A percentile compares a stretch with the other conserved stretches of the same genome.
Evolutionary conservation across 148 eudicot genomes (phyloP).

Genomic region (Nyssa sinensis): DNA sequence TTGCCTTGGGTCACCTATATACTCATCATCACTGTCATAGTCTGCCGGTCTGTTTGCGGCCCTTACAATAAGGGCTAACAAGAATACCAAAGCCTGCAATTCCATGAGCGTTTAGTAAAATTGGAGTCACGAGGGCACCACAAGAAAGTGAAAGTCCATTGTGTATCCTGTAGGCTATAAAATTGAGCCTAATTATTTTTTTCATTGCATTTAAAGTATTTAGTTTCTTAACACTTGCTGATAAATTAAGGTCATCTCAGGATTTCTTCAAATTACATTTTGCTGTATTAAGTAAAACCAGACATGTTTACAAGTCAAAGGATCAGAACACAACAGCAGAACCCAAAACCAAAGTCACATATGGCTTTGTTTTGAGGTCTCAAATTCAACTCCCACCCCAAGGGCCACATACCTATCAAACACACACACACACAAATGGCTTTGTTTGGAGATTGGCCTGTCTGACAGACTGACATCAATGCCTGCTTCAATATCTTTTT

Average conservation of each 20-base stretch:
- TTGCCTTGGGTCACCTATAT: conserved; percentile 71
- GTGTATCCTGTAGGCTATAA: background rate
- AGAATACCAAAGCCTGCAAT: conserved; percentile 74
- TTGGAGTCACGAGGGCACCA: background rate
- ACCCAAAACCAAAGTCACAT: too few relatives aligned
- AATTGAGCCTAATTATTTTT: background rate
- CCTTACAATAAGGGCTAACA: conserved; percentile 75
- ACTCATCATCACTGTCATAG: conserved; percentile 96
- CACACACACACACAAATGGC: too few relatives aligned
- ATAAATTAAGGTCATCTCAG: too few relatives aligned
- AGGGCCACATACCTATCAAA: too few relatives aligned
- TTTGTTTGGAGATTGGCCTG: too few relatives aligned
- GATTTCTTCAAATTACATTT: background rate
- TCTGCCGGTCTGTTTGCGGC: conserved; percentile 81
- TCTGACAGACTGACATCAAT: too few relatives aligned
- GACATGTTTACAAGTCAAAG: too few relatives aligned
- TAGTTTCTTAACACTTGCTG: background rate
- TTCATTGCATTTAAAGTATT: background rate
- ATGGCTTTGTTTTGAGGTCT: too few relatives aligned
- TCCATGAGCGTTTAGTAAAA: conserved; percentile 6
- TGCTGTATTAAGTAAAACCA: too few relatives aligned
- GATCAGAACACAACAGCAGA: too few relatives aligned
- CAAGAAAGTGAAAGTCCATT: background rate
- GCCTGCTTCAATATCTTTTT: too few relatives aligned
- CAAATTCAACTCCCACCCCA: too few relatives aligned